phyloP scores from a whole-genome alignment of 192 early-diverging fungal species.

The Backusella morwellensis region DNA sequence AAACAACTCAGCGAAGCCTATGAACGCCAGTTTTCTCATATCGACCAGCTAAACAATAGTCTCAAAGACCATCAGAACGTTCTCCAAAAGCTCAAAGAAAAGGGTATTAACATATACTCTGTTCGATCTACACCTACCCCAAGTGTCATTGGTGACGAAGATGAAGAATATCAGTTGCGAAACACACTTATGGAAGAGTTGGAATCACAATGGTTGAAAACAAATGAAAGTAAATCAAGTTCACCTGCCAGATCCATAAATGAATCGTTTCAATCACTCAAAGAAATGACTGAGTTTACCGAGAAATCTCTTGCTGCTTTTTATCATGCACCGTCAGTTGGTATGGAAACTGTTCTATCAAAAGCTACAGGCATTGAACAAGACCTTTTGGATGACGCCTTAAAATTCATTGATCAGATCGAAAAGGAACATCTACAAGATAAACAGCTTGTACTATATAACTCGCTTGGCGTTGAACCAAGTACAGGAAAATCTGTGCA shows the following conservation, averaged over 20 bases:
- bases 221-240: neutral
- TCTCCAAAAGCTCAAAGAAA: conserved; percentile 25
- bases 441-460: neutral
- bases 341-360: conserved; percentile 14
- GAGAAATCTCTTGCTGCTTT: conserved; percentile 23
- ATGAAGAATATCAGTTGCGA: neutral
- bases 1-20: conserved; percentile 31
- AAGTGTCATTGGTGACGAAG: conserved; percentile 10
- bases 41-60: conserved; percentile 29
- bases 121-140: conserved; percentile 18
- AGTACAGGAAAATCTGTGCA: neutral
- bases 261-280: neutral
- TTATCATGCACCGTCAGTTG: conserved; percentile 14
- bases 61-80: conserved; percentile 42
- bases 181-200: conserved; percentile 47
- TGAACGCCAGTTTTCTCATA: conserved; percentile 33
- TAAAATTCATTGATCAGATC: conserved; percentile 18
- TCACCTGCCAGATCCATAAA: neutral
- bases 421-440: conserved; percentile 12
- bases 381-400: conserved; percentile 18
- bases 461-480: neutral
- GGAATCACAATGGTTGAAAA: conserved; percentile 48
- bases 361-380: conserved; percentile 15
- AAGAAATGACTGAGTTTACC: conserved; percentile 14
- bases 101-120: conserved; percentile 14